phyloP scores from a whole-genome alignment of 2,329 filamentous ascomycete genomes.

The Cercospora sp. region DNA sequence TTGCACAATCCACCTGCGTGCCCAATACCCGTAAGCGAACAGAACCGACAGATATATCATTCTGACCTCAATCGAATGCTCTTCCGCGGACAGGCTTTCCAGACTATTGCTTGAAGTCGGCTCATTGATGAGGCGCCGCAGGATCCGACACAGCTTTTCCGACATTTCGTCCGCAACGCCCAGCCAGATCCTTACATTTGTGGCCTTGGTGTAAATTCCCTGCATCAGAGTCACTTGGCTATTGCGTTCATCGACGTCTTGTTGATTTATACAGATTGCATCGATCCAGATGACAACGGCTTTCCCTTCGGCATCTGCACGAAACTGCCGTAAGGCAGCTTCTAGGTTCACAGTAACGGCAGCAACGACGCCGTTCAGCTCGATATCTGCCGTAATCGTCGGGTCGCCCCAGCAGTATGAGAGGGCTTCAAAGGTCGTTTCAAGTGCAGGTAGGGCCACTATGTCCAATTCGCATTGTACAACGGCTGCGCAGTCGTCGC shows the following conservation, averaged over 20 bases:
- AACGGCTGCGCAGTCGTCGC: not conserved
- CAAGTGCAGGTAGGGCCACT: not conserved
- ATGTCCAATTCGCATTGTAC: not conserved
- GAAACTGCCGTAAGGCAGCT: conserved; percentile 3
- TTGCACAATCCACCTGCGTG: conserved; percentile 15
- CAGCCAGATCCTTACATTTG: conserved; percentile 16
- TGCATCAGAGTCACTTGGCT: conserved; percentile 22
- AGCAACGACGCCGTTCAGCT: not conserved
- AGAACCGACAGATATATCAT: not conserved
- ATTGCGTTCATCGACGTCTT: conserved; percentile 10
- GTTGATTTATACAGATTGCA: conserved; percentile 24
- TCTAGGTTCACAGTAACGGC: conserved; percentile 2
- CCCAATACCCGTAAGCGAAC: conserved; percentile 5
- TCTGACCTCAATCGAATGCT: not conserved
- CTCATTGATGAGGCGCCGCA: not conserved
- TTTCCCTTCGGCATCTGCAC: not conserved
- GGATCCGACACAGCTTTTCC: not conserved
- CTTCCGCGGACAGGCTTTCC: not conserved
- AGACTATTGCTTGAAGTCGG: not conserved
- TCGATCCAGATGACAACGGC: conserved; percentile 20
- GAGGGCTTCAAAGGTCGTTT: conserved; percentile 7
- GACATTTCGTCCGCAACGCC: not conserved
- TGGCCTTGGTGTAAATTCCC: conserved; percentile 12
- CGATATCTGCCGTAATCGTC: not conserved
- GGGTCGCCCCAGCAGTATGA: conserved; percentile 18